Base-by-base conservation (phyloP, 1,139 yeast species). In the Saccharomyces hybrid region DNA sequence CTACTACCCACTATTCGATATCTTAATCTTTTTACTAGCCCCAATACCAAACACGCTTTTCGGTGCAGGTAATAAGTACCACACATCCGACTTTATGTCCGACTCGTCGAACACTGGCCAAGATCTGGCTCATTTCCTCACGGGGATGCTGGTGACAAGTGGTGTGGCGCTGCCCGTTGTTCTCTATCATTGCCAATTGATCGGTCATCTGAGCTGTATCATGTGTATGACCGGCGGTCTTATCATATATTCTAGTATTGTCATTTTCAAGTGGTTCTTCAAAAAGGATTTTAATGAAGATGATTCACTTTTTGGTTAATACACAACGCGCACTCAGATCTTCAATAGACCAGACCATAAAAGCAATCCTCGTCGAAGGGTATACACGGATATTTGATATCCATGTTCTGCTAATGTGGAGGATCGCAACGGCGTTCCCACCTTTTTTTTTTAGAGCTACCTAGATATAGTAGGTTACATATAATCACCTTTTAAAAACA, bases 161-260 rank as follows among this genome's bases (percentile, higher is more conserved):
- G 95, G 93, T 14, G 70, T 85, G 11, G 77, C 83, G 8, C 73
- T 86, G 53, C 93, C 95, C 1, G 61, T 83, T 47, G 82, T 84
- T 6, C 76, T 86, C 47, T 82, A 77, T 67, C 91, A 85, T 67
- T 78, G 82, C 51, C 70, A 75, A 27, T 67, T 84, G 54, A 83
- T 86, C 38, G 77, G 76, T 19, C 66, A 81, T 29, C 80, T 83
- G 46, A 82, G 88, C 27, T 76, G 81, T 66, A 59, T 82, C 7
- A 81, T 86, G 85, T 82, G 90, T 72, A 76, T 82, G 48, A 57
- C 75, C 29, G 95, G 95, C 23, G 95, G 95, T 23, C 70, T 83
- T 58, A 77, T 84, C 52, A 86, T 86, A n/a, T 86, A 86, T 67
- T 69, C 78, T 11, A 86, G 86, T 60, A 85, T 86, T 48, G 82